Evolutionary conservation across 1,284 basidiomycete species (phyloP), one percentile per base, ranked within the genome.

Genomic region (Ustilago shanxiensis): DNA sequence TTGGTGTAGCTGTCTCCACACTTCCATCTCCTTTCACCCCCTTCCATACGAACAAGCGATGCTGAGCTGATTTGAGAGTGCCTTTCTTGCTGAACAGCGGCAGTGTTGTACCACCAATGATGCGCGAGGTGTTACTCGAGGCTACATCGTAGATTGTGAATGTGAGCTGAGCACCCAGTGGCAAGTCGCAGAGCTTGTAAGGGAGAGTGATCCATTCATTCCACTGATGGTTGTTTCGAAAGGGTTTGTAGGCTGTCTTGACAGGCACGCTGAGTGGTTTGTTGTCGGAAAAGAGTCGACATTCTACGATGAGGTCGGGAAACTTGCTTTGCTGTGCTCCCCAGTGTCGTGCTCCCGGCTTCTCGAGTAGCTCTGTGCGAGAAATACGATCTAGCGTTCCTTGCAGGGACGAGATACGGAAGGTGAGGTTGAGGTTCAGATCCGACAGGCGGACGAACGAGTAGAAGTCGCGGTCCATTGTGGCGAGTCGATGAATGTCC

Each of bases 61-160:
- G 96, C 86, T 97, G 78, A 1, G 83, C 84, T 18, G 78, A 90
- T 58, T 94, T 90, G 26, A 99, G 87, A 1, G 94, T 95, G 88
- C 93, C 92, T 87, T 96, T 95, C 88, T 93, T 92, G 41, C 93
- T 93, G 87, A 98, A 98, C 37, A 98, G 82, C 18, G 91, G 89
- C 85, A 98, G 92, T 0, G 95, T 96, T 1, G 94, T 92, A 0
- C 95, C 95, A 33, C 96, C 95, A 0, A 98, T 70, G 53, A 86
- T 91, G 9, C 93, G 20, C 89, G 91, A 57, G 89, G 88, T 26
- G 92, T 89, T 47, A 57, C 58, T 94, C 91, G 0, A 68, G 1
- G 73, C 76, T 0, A 95, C 94, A 84, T 98, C 95, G 92, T 95
- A 97, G 22, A 98, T 91, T 1, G 96, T 98, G 83, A 98, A 93